These are phyloP conservation scores for Eimeria mitis DNA, from an alignment of 169 alveolate species.

Conservation along the genomic window DNA sequence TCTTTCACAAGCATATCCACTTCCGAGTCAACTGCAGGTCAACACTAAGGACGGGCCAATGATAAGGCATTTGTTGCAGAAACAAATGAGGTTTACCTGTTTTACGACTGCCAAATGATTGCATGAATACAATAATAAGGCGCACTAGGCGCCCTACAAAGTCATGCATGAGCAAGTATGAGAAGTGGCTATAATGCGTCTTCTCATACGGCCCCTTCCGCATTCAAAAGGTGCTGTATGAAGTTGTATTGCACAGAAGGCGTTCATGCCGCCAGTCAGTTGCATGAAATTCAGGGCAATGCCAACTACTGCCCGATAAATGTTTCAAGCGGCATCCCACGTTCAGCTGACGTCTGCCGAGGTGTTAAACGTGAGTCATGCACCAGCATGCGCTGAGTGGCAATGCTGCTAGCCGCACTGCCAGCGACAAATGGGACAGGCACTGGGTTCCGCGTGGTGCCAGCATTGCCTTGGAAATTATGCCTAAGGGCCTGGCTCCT, in stretches of 20 bases:
- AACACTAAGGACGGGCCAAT: not conserved
- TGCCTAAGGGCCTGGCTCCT: not conserved
- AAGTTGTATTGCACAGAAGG: not conserved
- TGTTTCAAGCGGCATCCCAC: not conserved
- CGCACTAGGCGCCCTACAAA: not conserved
- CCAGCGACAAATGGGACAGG: constrained; percentile 62
- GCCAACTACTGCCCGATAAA: not conserved
- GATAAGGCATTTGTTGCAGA: not conserved
- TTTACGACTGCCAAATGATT: not conserved
- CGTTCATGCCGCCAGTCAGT: not conserved
- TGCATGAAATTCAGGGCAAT: not conserved
- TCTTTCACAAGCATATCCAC: not conserved
- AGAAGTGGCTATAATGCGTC: not conserved
- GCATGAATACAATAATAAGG: not conserved
- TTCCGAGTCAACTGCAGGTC: not conserved
- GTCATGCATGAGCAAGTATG: too few species aligned
- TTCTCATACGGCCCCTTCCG: not conserved
- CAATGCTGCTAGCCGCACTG: constrained; percentile 42
- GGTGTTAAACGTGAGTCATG: constrained; percentile 38
- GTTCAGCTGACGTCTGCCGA: constrained; percentile 17
- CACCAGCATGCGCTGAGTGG: constrained; percentile 60
- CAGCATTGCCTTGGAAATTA: not conserved
- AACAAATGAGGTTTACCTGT: not conserved
- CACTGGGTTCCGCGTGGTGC: not conserved
- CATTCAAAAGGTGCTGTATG: not conserved